Percentiles rank a stretch among this genome's conserved stretches.
Evolutionary conservation across 2,329 filamentous ascomycete genomes (phyloP).

Genomic region (Exophiala oligosperma): DNA sequence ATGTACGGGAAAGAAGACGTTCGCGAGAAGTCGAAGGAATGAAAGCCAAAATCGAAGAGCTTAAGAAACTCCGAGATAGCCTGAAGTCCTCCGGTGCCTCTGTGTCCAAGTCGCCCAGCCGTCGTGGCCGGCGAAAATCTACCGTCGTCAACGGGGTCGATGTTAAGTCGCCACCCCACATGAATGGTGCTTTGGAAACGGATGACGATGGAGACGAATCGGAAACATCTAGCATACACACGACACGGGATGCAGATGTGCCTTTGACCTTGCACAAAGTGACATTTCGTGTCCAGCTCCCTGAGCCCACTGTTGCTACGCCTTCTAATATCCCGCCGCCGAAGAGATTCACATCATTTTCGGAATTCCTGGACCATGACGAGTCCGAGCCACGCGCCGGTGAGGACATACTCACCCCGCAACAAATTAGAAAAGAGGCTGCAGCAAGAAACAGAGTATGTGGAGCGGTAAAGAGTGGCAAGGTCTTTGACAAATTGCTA

Average conservation of each 20-base stretch:
- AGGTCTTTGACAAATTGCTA: conserved; percentile 58
- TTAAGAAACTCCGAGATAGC: neutral
- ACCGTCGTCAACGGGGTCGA: conserved; percentile 11
- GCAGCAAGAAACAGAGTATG: conserved; percentile 68
- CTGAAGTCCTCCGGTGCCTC: conserved; percentile 5
- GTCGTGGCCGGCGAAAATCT: neutral
- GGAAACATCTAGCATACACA: conserved; percentile 5
- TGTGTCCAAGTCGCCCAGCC: conserved; percentile 9
- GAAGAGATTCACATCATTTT: conserved; percentile 52
- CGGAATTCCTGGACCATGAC: conserved; percentile 65
- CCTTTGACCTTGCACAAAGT: conserved; percentile 34
- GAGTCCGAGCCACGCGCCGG: conserved; percentile 45
- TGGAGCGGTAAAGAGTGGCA: conserved; percentile 71
- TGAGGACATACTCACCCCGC: conserved; percentile 52
- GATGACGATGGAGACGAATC: conserved; percentile 12
- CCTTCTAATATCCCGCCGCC: conserved; percentile 50
- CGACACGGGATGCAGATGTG: conserved; percentile 6
- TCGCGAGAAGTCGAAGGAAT: neutral
- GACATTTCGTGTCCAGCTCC: conserved; percentile 54
- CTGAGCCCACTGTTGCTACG: conserved; percentile 51
- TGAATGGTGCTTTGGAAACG: conserved; percentile 12
- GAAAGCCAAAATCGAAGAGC: neutral
- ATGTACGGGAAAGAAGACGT: neutral
- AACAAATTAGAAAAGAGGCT: conserved; percentile 68
- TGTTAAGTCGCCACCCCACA: neutral